Percentiles rank a stretch among this genome's conserved stretches.
phyloP scores from a whole-genome alignment of 2,329 filamentous ascomycete genomes.

The Hyphodiscus sp. region DNA sequence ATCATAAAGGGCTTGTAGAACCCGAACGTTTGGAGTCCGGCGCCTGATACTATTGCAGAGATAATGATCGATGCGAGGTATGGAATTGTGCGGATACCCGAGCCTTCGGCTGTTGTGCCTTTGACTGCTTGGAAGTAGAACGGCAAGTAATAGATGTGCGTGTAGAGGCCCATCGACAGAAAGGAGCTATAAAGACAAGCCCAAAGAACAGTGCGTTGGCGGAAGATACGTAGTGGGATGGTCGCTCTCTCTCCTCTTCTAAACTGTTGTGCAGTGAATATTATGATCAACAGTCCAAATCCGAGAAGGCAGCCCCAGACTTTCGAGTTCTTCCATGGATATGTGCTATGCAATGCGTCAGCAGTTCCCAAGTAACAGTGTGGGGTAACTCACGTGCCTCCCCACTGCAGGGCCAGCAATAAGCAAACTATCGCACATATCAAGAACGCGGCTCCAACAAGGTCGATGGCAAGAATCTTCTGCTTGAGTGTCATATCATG shows the following conservation, averaged over 20 bases:
- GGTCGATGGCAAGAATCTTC: slow-evolving; percentile 41
- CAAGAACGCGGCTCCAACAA: slow-evolving; percentile 39
- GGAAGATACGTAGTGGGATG: slow-evolving; percentile 41
- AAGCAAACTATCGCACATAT: slow-evolving; percentile 39
- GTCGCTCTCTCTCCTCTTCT: slow-evolving; percentile 43
- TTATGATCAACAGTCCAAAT: slow-evolving; percentile 28
- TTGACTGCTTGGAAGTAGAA: slow-evolving; percentile 2
- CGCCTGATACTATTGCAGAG: slow-evolving; percentile 35
- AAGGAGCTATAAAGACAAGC: slow-evolving; percentile 31
- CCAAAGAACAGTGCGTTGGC: slow-evolving; percentile 32
- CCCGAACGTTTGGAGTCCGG: slow-evolving; percentile 34
- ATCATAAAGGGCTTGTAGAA: slow-evolving; percentile 41
- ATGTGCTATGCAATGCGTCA: slow-evolving; percentile 15
- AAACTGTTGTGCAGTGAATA: slow-evolving; percentile 36
- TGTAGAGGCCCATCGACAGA: slow-evolving; percentile 31
- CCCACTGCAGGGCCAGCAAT: slow-evolving; percentile 43
- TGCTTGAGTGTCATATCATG: slow-evolving; percentile 28
- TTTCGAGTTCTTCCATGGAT: slow-evolving; percentile 38
- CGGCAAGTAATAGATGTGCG: slow-evolving; percentile 47
- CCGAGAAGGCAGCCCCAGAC: slow-evolving; percentile 41
- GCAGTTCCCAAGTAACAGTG: not conserved
- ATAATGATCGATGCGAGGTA: slow-evolving; percentile 39
- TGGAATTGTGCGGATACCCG: slow-evolving; percentile 38
- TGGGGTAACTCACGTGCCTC: slow-evolving; percentile 29
- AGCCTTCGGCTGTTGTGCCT: slow-evolving; percentile 27